Evolutionary conservation across 208 protist genomes (phyloP).

Genomic region (Polymyxa betae): DNA sequence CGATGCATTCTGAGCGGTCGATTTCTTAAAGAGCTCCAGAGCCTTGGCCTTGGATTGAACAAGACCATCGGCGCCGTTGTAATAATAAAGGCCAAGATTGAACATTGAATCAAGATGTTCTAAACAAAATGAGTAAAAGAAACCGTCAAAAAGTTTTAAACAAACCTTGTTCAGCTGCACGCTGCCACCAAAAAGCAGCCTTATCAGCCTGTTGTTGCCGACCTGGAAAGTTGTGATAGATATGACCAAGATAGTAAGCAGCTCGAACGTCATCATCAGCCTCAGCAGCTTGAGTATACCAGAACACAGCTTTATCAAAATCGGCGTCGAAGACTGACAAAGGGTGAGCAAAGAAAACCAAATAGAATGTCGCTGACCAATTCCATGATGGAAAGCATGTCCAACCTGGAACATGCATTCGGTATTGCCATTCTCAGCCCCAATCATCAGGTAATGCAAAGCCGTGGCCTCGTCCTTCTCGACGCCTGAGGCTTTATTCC

Average conservation of each 20-base stretch:
- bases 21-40: neutral
- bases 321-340: neutral
- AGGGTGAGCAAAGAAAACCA: neutral
- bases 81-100: slow-evolving; percentile 33
- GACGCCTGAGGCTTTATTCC: neutral
- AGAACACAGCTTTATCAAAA: slow-evolving; percentile 19
- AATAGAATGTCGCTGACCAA: neutral
- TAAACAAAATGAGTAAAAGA: neutral
- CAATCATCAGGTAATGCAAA: slow-evolving; percentile 34
- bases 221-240: slow-evolving; percentile 3
- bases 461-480: neutral
- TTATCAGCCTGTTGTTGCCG: neutral
- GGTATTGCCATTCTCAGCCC: slow-evolving; percentile 24
- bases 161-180: neutral
- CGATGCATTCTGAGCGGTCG: neutral
- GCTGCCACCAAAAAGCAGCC: neutral
- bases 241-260: slow-evolving; percentile 13
- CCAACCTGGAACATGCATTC: slow-evolving; percentile 37
- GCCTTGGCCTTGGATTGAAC: neutral
- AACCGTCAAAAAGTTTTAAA: neutral
- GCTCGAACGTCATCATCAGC: neutral
- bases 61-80: neutral
- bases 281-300: neutral
- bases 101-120: neutral
- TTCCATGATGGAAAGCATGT: slow-evolving; percentile 26